Evolutionary conservation across 371 early-diverging fungal genomes (phyloP).

Genomic region (Zopfochytrium polystomum): DNA sequence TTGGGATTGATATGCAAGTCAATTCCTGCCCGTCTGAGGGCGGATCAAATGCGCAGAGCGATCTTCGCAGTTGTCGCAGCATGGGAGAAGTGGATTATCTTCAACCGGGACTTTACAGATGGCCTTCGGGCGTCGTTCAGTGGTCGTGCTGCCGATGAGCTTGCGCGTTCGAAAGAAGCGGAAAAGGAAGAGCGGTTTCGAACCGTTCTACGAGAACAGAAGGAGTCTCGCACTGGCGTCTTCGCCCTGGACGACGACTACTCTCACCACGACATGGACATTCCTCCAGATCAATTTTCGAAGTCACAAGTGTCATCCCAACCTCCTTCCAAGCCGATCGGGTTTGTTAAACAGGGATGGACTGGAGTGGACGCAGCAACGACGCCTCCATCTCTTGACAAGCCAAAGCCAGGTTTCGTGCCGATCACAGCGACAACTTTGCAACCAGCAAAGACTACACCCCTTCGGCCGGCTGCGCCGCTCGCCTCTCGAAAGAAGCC

Average conservation of each 20-base stretch:
- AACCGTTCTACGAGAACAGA: constrained; percentile 7
- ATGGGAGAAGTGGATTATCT: constrained; percentile 90
- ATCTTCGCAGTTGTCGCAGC: constrained; percentile 57
- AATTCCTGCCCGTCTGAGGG: constrained; percentile 71
- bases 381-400: too few relatives aligned
- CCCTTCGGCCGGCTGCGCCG: too few relatives aligned
- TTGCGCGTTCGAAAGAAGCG: constrained; percentile 7
- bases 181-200: constrained; percentile 6
- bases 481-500: too few relatives aligned
- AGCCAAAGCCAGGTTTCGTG: too few relatives aligned
- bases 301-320: too few relatives aligned
- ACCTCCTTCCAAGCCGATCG: too few relatives aligned
- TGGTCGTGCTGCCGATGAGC: constrained; percentile 30
- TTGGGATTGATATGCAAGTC: constrained; percentile 64
- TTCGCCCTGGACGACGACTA: constrained; percentile 27
- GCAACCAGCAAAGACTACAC: too few relatives aligned
- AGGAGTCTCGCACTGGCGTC: constrained; percentile 31
- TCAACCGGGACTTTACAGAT: constrained; percentile 65
- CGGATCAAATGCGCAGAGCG: constrained; percentile 67
- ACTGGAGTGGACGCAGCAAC: too few relatives aligned
- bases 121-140: constrained; percentile 36
- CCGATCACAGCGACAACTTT: too few relatives aligned
- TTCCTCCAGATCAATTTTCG: too few relatives aligned
- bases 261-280: too few relatives aligned
- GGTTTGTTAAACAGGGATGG: too few relatives aligned